Percentiles rank a stretch among this genome's conserved stretches.
Conservation (phyloP, 2,329 filamentous ascomycete genomes). For the Parastagonospora nodorum region DNA sequence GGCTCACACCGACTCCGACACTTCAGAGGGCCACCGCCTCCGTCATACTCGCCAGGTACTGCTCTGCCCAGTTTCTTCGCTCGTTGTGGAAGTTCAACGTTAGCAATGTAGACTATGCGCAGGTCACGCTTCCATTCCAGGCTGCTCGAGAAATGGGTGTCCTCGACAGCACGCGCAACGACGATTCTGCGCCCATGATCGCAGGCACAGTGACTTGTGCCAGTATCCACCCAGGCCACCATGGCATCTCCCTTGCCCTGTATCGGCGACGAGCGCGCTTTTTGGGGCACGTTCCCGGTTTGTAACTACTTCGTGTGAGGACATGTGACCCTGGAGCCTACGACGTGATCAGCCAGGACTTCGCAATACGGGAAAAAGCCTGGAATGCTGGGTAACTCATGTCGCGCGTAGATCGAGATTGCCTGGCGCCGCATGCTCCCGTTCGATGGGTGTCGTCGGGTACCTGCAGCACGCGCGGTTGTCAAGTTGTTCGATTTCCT, state of each 20-base stretch:
- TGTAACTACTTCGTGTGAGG: not conserved
- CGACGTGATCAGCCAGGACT: not conserved
- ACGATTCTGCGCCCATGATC: not conserved
- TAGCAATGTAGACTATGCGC: constrained; percentile 1
- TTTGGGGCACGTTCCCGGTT: not conserved
- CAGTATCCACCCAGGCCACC: not conserved
- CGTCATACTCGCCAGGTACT: not conserved
- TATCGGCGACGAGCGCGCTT: not conserved
- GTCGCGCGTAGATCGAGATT: too few species aligned
- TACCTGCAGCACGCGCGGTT: too few species aligned
- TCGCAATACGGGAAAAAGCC: too few species aligned
- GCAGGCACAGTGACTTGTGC: not conserved
- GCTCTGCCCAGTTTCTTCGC: not conserved
- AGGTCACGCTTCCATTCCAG: not conserved
- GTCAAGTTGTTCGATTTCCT: too few species aligned
- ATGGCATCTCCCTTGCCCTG: not conserved
- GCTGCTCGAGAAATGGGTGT: not conserved
- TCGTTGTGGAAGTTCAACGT: not conserved
- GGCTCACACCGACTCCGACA: constrained; percentile 10
- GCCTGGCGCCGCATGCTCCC: too few species aligned
- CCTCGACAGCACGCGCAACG: not conserved
- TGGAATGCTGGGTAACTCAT: too few species aligned
- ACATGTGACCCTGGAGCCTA: not conserved
- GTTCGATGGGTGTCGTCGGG: too few species aligned
- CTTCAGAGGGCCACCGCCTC: constrained; percentile 9